Evolutionary conservation across 2,329 filamentous ascomycete genomes (phyloP).

Genomic region (Stylonectria norvegica): DNA sequence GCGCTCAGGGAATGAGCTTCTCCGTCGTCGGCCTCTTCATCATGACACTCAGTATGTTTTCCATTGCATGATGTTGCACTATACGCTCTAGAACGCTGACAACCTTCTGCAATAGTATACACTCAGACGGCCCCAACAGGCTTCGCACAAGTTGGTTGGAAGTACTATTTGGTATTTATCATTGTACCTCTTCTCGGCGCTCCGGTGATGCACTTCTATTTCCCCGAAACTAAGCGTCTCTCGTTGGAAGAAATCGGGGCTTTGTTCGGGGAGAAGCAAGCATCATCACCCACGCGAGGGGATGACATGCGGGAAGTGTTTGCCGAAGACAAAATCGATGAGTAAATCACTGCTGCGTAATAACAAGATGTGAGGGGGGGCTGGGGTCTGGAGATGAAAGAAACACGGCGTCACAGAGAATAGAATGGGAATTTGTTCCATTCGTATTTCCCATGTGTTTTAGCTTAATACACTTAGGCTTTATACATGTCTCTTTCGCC

Average conservation of each 20-base stretch:
- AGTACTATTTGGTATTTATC: slow-evolving; percentile 7
- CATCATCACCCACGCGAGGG: no score
- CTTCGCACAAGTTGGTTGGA: slow-evolving; percentile 5
- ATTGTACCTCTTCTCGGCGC: slow-evolving; percentile 1
- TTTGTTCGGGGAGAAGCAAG: no score
- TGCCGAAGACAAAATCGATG: no score
- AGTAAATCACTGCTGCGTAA: no score
- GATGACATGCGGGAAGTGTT: no score
- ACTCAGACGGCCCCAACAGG: slow-evolving; percentile 4
- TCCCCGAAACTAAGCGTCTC: slow-evolving; percentile 7
- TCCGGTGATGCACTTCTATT: neutral
- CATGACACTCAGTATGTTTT: slow-evolving; percentile 1
- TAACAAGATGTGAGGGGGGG: no score
- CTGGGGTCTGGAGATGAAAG: no score
- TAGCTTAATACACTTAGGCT: no score
- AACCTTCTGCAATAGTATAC: slow-evolving; percentile 1
- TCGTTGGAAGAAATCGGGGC: slow-evolving; percentile 6
- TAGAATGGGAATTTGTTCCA: no score
- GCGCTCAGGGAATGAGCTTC: slow-evolving; percentile 11
- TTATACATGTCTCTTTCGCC: no score
- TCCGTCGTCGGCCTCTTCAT: slow-evolving; percentile 5
- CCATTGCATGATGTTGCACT: neutral
- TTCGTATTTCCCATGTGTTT: no score
- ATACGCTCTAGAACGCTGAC: neutral
- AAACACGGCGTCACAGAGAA: no score